Percentiles rank a stretch among this genome's conserved stretches.
These are phyloP conservation scores for Plasmodium sp. DNA, from an alignment of 169 alveolate genomes.

Conservation along the genomic window DNA sequence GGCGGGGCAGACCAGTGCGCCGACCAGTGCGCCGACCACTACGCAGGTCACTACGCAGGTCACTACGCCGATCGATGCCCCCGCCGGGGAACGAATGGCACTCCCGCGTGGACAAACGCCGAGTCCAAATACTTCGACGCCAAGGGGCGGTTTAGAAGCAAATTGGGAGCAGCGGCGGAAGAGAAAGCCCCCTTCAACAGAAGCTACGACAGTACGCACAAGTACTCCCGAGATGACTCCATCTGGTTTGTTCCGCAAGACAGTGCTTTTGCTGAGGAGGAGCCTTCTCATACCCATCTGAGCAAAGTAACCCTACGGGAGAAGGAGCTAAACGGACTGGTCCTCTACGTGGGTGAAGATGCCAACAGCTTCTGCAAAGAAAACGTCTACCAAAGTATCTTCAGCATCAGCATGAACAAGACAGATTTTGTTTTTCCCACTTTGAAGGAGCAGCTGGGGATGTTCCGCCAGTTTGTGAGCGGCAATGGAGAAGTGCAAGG, in stretches of 20 bases:
- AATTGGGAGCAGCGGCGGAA: neutral
- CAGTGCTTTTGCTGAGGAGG: neutral
- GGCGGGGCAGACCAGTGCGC: neutral
- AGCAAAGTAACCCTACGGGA: conserved; percentile 32
- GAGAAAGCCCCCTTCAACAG: conserved; percentile 3
- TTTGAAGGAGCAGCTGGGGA: conserved; percentile 39
- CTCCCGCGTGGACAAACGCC: neutral
- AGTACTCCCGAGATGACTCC: conserved; percentile 8
- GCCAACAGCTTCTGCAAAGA: neutral
- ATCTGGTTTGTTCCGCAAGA: neutral
- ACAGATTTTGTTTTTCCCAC: conserved; percentile 66
- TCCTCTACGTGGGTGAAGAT: conserved; percentile 48
- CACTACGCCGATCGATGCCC: neutral
- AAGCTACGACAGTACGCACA: conserved; percentile 45
- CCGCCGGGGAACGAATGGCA: neutral
- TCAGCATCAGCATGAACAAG: conserved; percentile 34
- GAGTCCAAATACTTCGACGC: conserved; percentile 44
- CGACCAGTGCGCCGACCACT: no score
- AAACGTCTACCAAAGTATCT: conserved; percentile 27
- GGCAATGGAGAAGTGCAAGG: neutral
- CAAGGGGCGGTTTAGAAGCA: conserved; percentile 29
- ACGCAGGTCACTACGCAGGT: neutral
- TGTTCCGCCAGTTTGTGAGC: neutral
- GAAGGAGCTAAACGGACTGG: conserved; percentile 31
- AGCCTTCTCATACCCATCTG: neutral